Base-by-base conservation (phyloP, 169 alveolate species). In the Blepharisma undulans region DNA sequence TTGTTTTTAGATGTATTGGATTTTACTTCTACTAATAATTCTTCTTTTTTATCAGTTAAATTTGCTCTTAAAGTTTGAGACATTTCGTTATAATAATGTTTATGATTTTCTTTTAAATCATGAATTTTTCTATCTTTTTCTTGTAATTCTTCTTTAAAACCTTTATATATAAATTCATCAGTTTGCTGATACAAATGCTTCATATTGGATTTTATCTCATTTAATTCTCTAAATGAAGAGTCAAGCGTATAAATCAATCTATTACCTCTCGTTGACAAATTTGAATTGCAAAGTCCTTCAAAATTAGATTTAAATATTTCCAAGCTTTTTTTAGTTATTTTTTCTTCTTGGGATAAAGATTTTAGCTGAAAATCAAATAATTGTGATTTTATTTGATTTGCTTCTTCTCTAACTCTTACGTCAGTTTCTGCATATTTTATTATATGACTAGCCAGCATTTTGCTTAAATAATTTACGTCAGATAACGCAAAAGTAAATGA, bases 231-330 rank as follows among this genome's bases (percentile, higher is more conserved):
- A 80, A 94, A 91, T 77, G 93, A 92, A 59, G 90, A 81, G 84
- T 96, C 98, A 87, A 95, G 93, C 90, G 95, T 97, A 92, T 94
- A 96, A 48, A 96, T 95, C 59, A 95, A 87, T 81, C 88, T 78
- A 91, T 96, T 96, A 76, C 97, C 97, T 18, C 95, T 93, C 76
- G 94, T 94, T 32, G 96, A 95, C 87, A 95, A 85, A 78, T 96
- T 92, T 0, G 98, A 93, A 84, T 94, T 95, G 12, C 95, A 91
- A 10, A 96, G 82, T 90, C 93, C 95, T 72, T 96, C 98, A 81
- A 96, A 91, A 86, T 96, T 95, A 29, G 91, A 91, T 84, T 87
- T 89, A 6, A 92, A 71, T 32, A 77, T 84, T 4, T 80, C 33
- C 0, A 94, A 84, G 27, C 95, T 90, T 77, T 91, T 79, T 91